These are phyloP conservation scores for Microglena sp. DNA, from an alignment of 139 green algal genomes.

Conservation along the genomic window DNA sequence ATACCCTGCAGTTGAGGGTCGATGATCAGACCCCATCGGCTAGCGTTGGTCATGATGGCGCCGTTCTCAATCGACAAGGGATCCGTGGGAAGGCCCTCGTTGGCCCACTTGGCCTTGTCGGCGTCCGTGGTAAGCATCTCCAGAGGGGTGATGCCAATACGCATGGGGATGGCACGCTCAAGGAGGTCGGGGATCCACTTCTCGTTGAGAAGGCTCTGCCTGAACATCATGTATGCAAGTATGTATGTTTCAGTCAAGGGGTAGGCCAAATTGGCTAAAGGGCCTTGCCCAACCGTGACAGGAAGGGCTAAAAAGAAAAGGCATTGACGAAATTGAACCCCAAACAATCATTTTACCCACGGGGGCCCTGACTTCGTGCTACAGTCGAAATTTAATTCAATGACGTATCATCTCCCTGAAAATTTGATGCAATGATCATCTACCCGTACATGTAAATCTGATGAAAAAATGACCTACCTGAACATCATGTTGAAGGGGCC, in stretches of 20 bases:
- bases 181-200: constrained; percentile 73
- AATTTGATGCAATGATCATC: no score
- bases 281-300: no score
- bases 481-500: constrained; percentile 74
- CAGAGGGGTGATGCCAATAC: constrained; percentile 32
- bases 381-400: no score
- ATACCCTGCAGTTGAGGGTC: constrained; percentile 87
- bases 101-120: constrained; percentile 62
- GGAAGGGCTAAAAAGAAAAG: no score
- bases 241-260: no score
- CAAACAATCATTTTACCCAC: no score
- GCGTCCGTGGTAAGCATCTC: constrained; percentile 54
- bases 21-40: constrained; percentile 77
- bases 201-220: constrained; percentile 50
- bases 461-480: constrained; percentile 55
- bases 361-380: no score
- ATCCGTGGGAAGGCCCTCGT: constrained; percentile 78
- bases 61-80: constrained; percentile 78
- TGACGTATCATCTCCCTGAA: no score
- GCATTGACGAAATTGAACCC: no score
- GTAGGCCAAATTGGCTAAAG: no score
- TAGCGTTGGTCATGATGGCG: constrained; percentile 68
- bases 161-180: constrained; percentile 56
- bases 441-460: no score
- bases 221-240: constrained; percentile 64